Conservation (phyloP, 2,329 filamentous ascomycete genomes). For the Verticillium longisporum region DNA sequence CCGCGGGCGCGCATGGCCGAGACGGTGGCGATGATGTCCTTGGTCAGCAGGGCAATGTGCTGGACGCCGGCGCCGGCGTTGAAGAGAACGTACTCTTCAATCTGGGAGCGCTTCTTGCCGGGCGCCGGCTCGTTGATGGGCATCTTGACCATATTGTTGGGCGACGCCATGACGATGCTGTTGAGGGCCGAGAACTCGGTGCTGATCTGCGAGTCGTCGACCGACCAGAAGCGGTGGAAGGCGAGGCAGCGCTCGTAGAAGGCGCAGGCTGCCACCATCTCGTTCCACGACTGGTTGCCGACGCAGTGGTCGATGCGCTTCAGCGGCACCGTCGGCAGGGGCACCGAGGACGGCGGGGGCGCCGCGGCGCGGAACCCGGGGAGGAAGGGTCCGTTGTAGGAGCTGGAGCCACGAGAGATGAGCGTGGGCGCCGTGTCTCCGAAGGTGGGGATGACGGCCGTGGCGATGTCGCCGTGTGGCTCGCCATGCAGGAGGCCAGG, state of each 20-base stretch:
- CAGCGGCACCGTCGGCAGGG: conserved; percentile 59
- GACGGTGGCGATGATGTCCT: conserved; percentile 73
- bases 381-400: conserved; percentile 72
- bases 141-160: conserved; percentile 89
- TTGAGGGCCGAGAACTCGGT: conserved; percentile 87
- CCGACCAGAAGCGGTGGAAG: conserved; percentile 96
- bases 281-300: conserved; percentile 92
- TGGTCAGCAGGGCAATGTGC: conserved; percentile 82
- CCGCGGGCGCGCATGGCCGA: conserved; percentile 75
- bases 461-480: conserved; percentile 58
- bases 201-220: conserved; percentile 88
- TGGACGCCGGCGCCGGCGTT: conserved; percentile 87
- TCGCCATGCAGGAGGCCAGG: conserved; percentile 51
- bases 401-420: conserved; percentile 52
- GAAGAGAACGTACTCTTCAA: conserved; percentile 89
- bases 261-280: conserved; percentile 62
- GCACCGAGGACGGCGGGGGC: conserved; percentile 25
- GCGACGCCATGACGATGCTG: conserved; percentile 83
- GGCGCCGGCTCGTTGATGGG: conserved; percentile 93
- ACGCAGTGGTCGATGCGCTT: conserved; percentile 91
- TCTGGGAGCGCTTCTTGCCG: conserved; percentile 87
- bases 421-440: conserved; percentile 94
- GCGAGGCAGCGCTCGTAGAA: conserved; percentile 84
- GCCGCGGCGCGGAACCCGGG: conserved; percentile 66
- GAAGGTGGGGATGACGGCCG: conserved; percentile 83